These are phyloP conservation scores for Ailanthus altissimus DNA, from an alignment of 345 rosid genomes.

Conservation along the genomic window DNA sequence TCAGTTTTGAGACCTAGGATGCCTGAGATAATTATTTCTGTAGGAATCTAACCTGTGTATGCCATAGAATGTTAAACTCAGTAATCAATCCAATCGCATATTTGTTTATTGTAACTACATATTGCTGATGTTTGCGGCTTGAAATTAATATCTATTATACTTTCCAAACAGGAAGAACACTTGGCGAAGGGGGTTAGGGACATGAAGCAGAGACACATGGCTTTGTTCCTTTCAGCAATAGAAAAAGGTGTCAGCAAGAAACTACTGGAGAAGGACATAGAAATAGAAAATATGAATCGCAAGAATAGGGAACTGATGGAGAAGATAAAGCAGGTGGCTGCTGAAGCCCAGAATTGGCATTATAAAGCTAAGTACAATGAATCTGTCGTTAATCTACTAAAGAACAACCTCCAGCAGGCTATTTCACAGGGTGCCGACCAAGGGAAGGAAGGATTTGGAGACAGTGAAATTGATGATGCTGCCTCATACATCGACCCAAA, in stretches of 20 bases:
- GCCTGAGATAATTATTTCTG: background rate
- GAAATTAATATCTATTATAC: background rate
- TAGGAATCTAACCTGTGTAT: background rate
- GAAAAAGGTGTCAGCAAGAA: slow-evolving; percentile 69
- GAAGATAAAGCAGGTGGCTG: slow-evolving; percentile 60
- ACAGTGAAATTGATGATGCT: slow-evolving; percentile 74
- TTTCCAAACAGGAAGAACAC: slow-evolving; percentile 56
- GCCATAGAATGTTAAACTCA: background rate
- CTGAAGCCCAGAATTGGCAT: slow-evolving; percentile 83
- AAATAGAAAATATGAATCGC: slow-evolving; percentile 66
- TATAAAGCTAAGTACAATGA: slow-evolving; percentile 75
- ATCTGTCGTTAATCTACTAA: slow-evolving; percentile 64
- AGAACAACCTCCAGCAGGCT: slow-evolving; percentile 71
- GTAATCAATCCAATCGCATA: background rate
- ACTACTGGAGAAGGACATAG: slow-evolving; percentile 67
- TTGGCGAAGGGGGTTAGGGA: slow-evolving; percentile 66
- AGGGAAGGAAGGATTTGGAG: slow-evolving; percentile 87
- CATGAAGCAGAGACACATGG: slow-evolving; percentile 65
- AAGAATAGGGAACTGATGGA: slow-evolving; percentile 69
- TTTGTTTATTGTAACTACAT: background rate
- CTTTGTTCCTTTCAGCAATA: slow-evolving; percentile 57
- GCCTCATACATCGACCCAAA: slow-evolving; percentile 59
- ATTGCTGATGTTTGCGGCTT: background rate
- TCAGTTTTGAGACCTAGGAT: background rate
- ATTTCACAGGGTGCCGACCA: slow-evolving; percentile 70